Evolutionary conservation across 2,329 filamentous ascomycete species (phyloP).

Genomic region (Plectosphaerella cucumerina): DNA sequence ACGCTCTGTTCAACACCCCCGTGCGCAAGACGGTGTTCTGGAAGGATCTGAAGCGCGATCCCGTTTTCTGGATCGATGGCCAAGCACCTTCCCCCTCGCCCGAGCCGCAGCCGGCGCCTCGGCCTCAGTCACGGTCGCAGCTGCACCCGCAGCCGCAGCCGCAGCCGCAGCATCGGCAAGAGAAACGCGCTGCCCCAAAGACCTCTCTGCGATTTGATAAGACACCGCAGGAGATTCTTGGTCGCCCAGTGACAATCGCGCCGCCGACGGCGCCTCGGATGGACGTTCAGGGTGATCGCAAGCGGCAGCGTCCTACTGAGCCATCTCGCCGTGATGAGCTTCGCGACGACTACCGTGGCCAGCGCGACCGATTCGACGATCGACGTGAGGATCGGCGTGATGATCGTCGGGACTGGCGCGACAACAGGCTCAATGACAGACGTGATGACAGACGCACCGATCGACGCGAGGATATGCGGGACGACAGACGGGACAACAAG

Average conservation of each 20-base stretch:
- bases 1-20: constrained; percentile 35
- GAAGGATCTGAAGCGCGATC: constrained; percentile 35
- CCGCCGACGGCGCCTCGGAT: background rate
- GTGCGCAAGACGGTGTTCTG: constrained; percentile 37
- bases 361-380: too few species aligned
- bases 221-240: constrained; percentile 2
- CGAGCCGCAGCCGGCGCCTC: background rate
- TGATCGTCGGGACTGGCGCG: too few species aligned
- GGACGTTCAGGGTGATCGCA: background rate
- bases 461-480: background rate
- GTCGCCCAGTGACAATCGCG: background rate
- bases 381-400: too few species aligned
- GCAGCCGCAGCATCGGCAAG: background rate
- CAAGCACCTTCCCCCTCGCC: background rate
- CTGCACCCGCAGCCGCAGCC: background rate
- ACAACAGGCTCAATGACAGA: too few species aligned
- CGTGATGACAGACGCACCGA: too few species aligned
- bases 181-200: background rate
- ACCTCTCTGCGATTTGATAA: background rate
- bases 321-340: too few species aligned
- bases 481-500: background rate
- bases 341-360: too few species aligned
- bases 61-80: constrained; percentile 30
- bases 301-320: background rate
- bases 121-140: background rate